phyloP scores from a whole-genome alignment of 2,329 filamentous ascomycete species.

The Teratosphaeria nubilosa region DNA sequence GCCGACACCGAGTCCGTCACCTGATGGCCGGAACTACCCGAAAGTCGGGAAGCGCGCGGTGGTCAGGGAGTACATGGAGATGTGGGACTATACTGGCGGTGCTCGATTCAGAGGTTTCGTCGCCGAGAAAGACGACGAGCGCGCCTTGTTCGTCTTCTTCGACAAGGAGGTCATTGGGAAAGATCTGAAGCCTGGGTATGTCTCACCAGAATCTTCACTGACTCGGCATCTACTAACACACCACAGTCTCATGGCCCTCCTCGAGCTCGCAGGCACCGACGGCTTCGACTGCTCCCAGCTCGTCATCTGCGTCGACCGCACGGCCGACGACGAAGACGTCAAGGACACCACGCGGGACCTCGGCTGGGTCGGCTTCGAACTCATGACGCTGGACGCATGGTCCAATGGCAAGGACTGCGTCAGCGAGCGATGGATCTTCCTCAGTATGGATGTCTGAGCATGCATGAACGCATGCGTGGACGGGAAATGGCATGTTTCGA shows the following conservation, averaged over 20 bases:
- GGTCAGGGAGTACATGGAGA: slow-evolving; percentile 59
- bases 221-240: not conserved
- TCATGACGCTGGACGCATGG: slow-evolving; percentile 72
- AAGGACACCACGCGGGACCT: slow-evolving; percentile 68
- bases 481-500: not conserved
- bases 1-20: slow-evolving; percentile 27
- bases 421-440: slow-evolving; percentile 73
- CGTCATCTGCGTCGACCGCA: slow-evolving; percentile 71
- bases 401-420: slow-evolving; percentile 46
- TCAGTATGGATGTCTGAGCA: slow-evolving; percentile 71
- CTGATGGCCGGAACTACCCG: slow-evolving; percentile 19
- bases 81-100: slow-evolving; percentile 81
- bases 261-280: slow-evolving; percentile 71
- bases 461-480: not conserved
- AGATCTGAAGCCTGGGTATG: slow-evolving; percentile 81
- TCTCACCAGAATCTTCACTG: slow-evolving; percentile 14
- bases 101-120: slow-evolving; percentile 81
- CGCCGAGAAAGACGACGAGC: slow-evolving; percentile 57
- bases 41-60: slow-evolving; percentile 9
- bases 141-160: slow-evolving; percentile 80
- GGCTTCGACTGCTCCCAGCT: slow-evolving; percentile 64
- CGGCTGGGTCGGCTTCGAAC: slow-evolving; percentile 86
- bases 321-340: slow-evolving; percentile 50
- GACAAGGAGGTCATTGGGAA: slow-evolving; percentile 60
- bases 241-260: slow-evolving; percentile 70